A percentile compares a stretch with the other conserved stretches of the same genome.
These are phyloP conservation scores for Exidia glandulosa DNA, from an alignment of 768 basidiomycete genomes.

Conservation along the genomic window DNA sequence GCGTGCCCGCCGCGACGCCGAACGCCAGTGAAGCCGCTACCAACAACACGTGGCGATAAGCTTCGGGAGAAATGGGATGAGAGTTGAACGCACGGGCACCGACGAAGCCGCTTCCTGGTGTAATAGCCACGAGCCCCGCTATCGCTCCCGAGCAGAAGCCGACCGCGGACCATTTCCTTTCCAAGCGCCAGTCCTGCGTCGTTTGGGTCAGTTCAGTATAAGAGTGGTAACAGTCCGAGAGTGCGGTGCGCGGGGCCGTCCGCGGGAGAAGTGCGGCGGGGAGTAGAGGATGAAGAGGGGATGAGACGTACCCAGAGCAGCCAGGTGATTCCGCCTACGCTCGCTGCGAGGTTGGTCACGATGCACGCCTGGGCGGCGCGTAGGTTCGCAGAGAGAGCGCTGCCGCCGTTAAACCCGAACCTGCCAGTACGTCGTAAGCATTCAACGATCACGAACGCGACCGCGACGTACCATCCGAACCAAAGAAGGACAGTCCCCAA, in stretches of 20 bases:
- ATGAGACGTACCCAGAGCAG: constrained; percentile 18
- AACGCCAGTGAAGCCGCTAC: constrained; percentile 13
- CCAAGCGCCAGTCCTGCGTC: constrained; percentile 67
- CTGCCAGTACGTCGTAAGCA: neutral
- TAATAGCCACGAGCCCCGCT: constrained; percentile 80
- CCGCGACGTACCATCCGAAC: constrained; percentile 80
- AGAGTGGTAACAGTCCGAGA: neutral
- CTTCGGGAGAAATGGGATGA: constrained; percentile 6
- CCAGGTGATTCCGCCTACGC: constrained; percentile 71
- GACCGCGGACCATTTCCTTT: constrained; percentile 79
- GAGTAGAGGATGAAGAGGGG: no score
- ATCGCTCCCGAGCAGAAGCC: constrained; percentile 89
- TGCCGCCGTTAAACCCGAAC: constrained; percentile 79
- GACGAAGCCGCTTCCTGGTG: constrained; percentile 76
- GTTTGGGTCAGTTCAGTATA: no score
- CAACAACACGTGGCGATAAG: neutral
- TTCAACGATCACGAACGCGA: constrained; percentile 26
- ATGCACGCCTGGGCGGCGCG: constrained; percentile 84
- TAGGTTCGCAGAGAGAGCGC: constrained; percentile 78
- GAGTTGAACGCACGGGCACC: constrained; percentile 68
- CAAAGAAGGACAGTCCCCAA: constrained; percentile 79
- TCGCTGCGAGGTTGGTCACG: constrained; percentile 75
- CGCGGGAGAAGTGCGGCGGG: neutral
- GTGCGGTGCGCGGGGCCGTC: neutral
- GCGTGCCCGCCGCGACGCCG: constrained; percentile 58